phyloP scores from a whole-genome alignment of 1,139 yeast species.

The Suhomyces chickasaworum region DNA sequence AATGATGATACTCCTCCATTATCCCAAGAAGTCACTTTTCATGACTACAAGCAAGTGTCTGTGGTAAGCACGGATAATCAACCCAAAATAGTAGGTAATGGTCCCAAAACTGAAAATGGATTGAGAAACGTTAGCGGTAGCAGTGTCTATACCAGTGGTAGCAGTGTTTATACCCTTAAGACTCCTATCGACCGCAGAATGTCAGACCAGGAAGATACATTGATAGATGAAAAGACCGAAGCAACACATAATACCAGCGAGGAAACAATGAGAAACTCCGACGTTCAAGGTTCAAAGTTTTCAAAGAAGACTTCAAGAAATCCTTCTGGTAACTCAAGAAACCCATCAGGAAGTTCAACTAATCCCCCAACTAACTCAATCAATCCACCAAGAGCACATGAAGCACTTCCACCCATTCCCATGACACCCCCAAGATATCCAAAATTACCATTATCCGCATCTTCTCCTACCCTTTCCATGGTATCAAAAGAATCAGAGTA shows the following conservation, averaged over 20 bases:
- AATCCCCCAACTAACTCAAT: not conserved
- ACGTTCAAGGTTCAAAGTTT: not conserved
- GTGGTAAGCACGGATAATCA: conserved; percentile 4
- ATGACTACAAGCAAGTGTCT: conserved; percentile 12
- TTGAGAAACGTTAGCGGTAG: conserved; percentile 14
- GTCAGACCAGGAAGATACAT: conserved; percentile 30
- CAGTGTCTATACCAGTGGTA: conserved; percentile 6
- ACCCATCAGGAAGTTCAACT: not conserved
- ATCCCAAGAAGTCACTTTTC: conserved; percentile 30
- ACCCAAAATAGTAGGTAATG: conserved; percentile 12
- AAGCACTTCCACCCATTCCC: conserved; percentile 1
- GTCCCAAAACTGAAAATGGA: not conserved
- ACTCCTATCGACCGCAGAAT: conserved; percentile 3
- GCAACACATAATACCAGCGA: conserved; percentile 6
- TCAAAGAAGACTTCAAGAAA: not conserved
- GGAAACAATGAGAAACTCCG: conserved; percentile 11
- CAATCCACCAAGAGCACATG: not conserved
- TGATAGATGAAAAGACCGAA: conserved; percentile 21
- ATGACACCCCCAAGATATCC: conserved; percentile 8
- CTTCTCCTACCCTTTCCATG: conserved; percentile 17
- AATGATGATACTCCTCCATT: conserved; percentile 30
- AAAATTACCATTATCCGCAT: conserved; percentile 10
- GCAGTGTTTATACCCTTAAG: conserved; percentile 5
- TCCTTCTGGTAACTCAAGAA: not conserved
- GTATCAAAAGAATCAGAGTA: conserved; percentile 3